Evolutionary conservation across 768 basidiomycete species (phyloP), one percentile per base, ranked within the genome.

Genomic region (Zangia roseola): DNA sequence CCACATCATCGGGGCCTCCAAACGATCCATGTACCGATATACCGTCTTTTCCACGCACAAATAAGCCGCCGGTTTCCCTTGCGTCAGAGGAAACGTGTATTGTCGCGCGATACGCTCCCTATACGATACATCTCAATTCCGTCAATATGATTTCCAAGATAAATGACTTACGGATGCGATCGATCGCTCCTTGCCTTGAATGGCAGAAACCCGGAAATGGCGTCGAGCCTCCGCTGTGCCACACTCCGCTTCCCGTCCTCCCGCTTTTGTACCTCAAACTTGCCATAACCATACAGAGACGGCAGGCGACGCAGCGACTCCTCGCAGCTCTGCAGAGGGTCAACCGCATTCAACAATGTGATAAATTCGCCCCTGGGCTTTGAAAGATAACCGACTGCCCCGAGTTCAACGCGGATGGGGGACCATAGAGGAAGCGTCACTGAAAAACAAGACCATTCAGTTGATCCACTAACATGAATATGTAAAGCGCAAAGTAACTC

Each of bases 311-410:
- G 71, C 24, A 79, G 71, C 5, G 59, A 57, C 6, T 73, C 75
- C 20, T 75, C 70, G 2, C 68, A 61, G 7, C 79, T 71, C 51
- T 74, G 74, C 33, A 68, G 64, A 6, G 81, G 84, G 43, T 77
- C 69, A 61, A 81, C 76, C 2, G 84, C 79, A 63, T 90, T 87
- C 68, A 90, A 82, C 7, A 91, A 71, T 8, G 81, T 83, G 49
- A 88, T 68, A 55, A 93, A 93, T 38, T 70, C 67, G 3, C 89
- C 90, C n/a, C 68, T 66, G 0, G 83, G 79, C 56, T 84, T 86
- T 28, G 72, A 74, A 21, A 91, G 68, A 62, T 86, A 93, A 3
- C 91, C 91, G 9, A 92, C 83, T 3, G 83, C 81, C 7, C 90
- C 91, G 3, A 91, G 67, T 12, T 74, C 63, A 0, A 91, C 78